Base-by-base conservation (phyloP, 192 early-diverging fungal species). In the Podila clonocystis region DNA sequence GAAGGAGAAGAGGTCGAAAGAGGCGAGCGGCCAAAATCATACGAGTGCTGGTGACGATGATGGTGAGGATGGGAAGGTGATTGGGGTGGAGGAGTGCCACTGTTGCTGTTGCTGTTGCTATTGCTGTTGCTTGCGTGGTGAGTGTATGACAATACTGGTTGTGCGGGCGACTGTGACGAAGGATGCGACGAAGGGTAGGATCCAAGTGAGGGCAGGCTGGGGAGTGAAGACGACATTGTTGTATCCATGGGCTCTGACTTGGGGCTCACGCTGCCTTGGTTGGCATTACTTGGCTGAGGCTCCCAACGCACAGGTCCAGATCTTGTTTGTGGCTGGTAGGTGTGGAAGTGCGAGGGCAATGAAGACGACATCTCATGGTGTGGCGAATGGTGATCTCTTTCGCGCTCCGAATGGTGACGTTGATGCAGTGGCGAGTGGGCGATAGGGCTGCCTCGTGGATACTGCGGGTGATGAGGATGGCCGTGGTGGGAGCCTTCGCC, bases 21-120 rank as follows among this genome's bases (percentile, higher is more conserved):
- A 0, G 77, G 71, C 12, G 77, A 68, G 9, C 70, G 70, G 26
- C 70, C n/a, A 61, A 72, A 80, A 26, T 80, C 77, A 45, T 80
- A 66, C n/a, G 77, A 80, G 34, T 73, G 77, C 29, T 80, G 77
- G 1, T 80, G 77, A 28, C 70, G 77, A 31, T 80, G 77, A n/a
- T 68, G 70, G 19, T 67, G 52, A 55, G 41, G 71, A 55, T 0
- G 74, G 67, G 34, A 36, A 36, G 34, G 34, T 36, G 34, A 36
- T 9, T 36, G 34, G 34, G 34, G 34, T 36, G 34, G 34, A 36
- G 34, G 34, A 36, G 34, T 36, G 9, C 34, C 34, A 36, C 34
- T 36, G 34, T 36, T 36, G 34, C 34, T 36, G 34, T 36, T 36
- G 34, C 34, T 36, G 34, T 36, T 36, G 34, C 34, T 36, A 9